A percentile compares a stretch with the other conserved stretches of the same genome.
phyloP scores from a whole-genome alignment of 495 filamentous ascomycete species.

The Xylaria scruposa region DNA sequence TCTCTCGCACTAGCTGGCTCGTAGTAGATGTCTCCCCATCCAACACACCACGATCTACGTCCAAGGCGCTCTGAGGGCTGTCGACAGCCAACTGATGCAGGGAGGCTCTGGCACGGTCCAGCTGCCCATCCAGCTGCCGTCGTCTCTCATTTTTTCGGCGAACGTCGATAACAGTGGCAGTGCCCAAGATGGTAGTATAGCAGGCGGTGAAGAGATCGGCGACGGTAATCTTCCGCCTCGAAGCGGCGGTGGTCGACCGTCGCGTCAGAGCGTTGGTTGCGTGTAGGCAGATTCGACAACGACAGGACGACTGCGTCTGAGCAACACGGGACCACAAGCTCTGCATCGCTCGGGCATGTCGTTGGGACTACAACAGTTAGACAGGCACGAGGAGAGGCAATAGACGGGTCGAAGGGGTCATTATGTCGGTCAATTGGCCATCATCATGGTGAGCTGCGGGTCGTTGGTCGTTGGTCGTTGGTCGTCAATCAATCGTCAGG shows the following conservation, averaged over 20 bases:
- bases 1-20: constrained; percentile 7
- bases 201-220: constrained; percentile 72
- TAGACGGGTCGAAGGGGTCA: constrained; percentile 14
- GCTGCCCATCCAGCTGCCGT: constrained; percentile 65
- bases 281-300: constrained; percentile 68
- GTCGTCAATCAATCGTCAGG: neutral
- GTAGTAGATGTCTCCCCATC: neutral
- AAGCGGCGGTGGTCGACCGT: constrained; percentile 58
- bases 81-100: constrained; percentile 37
- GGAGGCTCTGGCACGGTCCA: constrained; percentile 57
- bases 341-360: constrained; percentile 65
- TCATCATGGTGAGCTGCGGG: constrained; percentile 14
- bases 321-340: constrained; percentile 73
- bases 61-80: constrained; percentile 23
- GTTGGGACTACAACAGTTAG: neutral
- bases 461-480: neutral
- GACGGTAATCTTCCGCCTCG: constrained; percentile 58
- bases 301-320: constrained; percentile 64
- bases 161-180: constrained; percentile 72
- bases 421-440: constrained; percentile 25
- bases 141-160: constrained; percentile 65
- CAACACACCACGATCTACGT: neutral
- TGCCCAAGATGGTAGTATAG: constrained; percentile 75
- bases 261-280: constrained; percentile 59
- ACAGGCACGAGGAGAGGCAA: constrained; percentile 13